Conservation (phyloP, 192 early-diverging fungal genomes). For the Phlyctochytrium planicorne region DNA sequence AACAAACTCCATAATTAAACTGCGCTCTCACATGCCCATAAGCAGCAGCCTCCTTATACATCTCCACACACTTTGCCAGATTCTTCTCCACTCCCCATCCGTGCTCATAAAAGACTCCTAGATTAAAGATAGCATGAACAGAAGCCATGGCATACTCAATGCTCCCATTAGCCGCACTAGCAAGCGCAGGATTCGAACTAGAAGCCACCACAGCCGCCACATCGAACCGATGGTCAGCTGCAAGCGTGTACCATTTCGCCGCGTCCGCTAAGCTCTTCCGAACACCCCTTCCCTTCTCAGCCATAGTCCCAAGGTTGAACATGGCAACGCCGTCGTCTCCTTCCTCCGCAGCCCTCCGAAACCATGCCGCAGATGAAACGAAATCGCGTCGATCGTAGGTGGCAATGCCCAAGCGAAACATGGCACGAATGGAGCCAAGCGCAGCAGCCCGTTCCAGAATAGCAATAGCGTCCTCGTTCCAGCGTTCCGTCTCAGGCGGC, state of each 20-base stretch:
- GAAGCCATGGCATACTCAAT: neutral
- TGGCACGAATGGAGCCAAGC: neutral
- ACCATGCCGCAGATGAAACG: neutral
- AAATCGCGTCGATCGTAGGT: neutral
- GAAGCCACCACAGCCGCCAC: too few species aligned
- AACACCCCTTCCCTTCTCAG: neutral
- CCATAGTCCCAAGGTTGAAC: neutral
- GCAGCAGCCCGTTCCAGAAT: neutral
- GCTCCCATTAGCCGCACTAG: too few species aligned
- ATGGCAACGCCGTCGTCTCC: constrained; percentile 2
- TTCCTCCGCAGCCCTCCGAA: neutral
- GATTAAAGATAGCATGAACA: neutral
- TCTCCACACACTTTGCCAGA: constrained; percentile 16
- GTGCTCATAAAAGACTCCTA: constrained; percentile 14
- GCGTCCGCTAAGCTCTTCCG: neutral
- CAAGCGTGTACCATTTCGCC: neutral
- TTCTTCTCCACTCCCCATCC: constrained; percentile 18
- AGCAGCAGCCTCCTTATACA: constrained; percentile 21
- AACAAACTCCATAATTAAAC: constrained; percentile 5
- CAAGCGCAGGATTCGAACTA: too few species aligned
- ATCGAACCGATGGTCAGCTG: neutral
- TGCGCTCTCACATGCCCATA: constrained; percentile 15
- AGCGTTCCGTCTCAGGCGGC: too few species aligned
- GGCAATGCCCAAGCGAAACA: neutral
- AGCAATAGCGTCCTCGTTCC: neutral